Evolutionary conservation across 2,329 filamentous ascomycete species (phyloP), one percentile per base, ranked within the genome.

Genomic region (Colletotrichum destructivum): DNA sequence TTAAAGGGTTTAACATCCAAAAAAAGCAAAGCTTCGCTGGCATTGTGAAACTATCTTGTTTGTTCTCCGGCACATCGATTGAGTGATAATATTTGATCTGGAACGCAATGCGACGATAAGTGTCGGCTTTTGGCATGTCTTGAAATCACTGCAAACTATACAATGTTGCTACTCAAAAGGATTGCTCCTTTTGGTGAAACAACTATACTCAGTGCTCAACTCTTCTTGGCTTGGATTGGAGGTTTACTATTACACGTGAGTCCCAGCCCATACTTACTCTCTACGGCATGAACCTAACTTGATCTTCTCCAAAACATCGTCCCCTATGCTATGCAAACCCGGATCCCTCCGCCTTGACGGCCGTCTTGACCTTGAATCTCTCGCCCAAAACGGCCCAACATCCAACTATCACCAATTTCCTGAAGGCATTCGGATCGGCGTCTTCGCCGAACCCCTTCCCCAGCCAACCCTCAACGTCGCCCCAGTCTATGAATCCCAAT

Each of bases 401-500:
- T 6, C 66, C 70, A 26, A 21, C 59, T 3, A 66, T 16, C 3
- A 70, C 44, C 38, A 72, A 9, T 8, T 46, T 71, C 42, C 70
- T 47, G 11, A 72, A 72, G 0, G 66, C 55, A 6, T 62, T 62
- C 2, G 74, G 61, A 38, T 84, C 80, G 4, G 78, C 77, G 2
- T 77, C 76, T 2, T 82, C 79, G 1, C 77, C 77, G 68, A 87
- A 87, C 1, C 79, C 85, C 31, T 62, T 72, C n/a, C 60, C 21
- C 8, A 72, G 54, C 69, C 69, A 72, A 18, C 76, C 74, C 18
- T 86, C 74, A n/a, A 81, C 74, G 3, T 77, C 73, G 66, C 82
- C 65, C 77, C 80, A 86, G 26, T 84, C 77, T 4, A 85, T 69
- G 67, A 86, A 86, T 0, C 83, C 83, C 11, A 86, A 73, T 2